Evolutionary conservation across 139 green algal genomes (phyloP), one percentile per base, ranked within the genome.

Genomic region (Closterium sp.): DNA sequence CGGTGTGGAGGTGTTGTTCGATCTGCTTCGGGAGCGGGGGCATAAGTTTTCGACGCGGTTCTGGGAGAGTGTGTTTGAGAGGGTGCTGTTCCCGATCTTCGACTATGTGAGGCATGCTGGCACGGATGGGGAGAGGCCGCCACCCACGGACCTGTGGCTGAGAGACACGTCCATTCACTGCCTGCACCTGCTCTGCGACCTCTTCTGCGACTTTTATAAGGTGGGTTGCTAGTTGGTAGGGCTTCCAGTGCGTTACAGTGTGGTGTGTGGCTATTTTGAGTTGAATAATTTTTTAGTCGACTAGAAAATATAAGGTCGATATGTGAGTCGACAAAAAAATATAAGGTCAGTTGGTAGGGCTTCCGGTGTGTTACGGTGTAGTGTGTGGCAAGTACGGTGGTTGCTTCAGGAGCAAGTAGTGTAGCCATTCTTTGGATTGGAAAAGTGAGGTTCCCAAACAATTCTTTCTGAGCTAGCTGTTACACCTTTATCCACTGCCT

Each of bases 41-140:
- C 94, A 94, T 42, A 96, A 95, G 31, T 99, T 99, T 95, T 97
- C 97, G 0, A 90, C 95, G 42, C 93, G 95, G 10, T 99, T 99
- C 94, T 99, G 98, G 98, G 94, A 95, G 85, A 96, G 97, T 91
- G 96, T 99, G 62, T 99, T 99, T 95, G 97, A 98, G 87, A 96
- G 94, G 34, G 97, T 99, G 92, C 95, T 99, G 87, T 97, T 99
- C 89, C 97, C 98, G 50, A 98, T 99, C 90, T 99, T 99, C 91
- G 98, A 99, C 96, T 96, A 98, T 91, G 98, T 99, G 73, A 89
- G 92, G 27, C 92, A 94, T 9, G 92, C 92, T 4, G 94, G 89
- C 93, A 97, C 97, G 27, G 90, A 88, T 30, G 90, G 90, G 29
- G 88, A 92, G 22, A 50, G 50, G 17, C 22, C 73, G 70, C 31